Conservation (phyloP, 805 yeast species). For the Ogataea corticis region DNA sequence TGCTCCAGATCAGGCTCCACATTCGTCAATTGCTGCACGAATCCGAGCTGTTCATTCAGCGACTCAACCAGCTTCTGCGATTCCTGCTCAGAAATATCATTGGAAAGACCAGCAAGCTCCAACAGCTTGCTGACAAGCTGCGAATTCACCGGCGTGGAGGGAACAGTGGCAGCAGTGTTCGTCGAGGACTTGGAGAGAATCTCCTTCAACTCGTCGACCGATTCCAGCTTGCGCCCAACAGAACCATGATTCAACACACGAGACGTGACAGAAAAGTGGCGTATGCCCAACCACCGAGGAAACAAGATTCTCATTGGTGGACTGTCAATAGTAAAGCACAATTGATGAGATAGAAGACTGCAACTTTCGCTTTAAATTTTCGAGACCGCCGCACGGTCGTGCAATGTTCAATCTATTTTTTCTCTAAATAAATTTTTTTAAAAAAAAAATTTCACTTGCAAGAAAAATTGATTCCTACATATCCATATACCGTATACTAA, state of each 20-base stretch:
- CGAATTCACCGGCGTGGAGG: constrained; percentile 12
- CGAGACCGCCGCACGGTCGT: constrained; percentile 9
- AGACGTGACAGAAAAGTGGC: background rate
- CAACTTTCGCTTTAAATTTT: no score
- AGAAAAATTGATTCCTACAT: constrained; percentile 12
- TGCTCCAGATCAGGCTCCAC: constrained; percentile 24
- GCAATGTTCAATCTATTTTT: constrained; percentile 11
- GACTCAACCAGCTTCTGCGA: constrained; percentile 34
- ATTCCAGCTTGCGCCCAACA: background rate
- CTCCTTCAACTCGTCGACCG: constrained; percentile 28
- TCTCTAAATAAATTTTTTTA: background rate
- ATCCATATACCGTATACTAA: no score
- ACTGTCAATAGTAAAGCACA: no score
- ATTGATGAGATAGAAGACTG: no score
- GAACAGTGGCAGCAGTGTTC: background rate
- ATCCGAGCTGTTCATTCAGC: constrained; percentile 49
- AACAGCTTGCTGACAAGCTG: constrained; percentile 36
- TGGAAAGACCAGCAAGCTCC: constrained; percentile 50
- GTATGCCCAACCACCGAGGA: no score
- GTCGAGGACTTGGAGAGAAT: constrained; percentile 12
- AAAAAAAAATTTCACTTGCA: constrained; percentile 13
- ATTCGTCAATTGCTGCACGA: constrained; percentile 46
- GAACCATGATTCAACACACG: background rate
- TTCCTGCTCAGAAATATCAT: constrained; percentile 29
- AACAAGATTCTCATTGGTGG: no score